phyloP scores from a whole-genome alignment of 768 basidiomycete species.

The Hypholoma fasciculare region DNA sequence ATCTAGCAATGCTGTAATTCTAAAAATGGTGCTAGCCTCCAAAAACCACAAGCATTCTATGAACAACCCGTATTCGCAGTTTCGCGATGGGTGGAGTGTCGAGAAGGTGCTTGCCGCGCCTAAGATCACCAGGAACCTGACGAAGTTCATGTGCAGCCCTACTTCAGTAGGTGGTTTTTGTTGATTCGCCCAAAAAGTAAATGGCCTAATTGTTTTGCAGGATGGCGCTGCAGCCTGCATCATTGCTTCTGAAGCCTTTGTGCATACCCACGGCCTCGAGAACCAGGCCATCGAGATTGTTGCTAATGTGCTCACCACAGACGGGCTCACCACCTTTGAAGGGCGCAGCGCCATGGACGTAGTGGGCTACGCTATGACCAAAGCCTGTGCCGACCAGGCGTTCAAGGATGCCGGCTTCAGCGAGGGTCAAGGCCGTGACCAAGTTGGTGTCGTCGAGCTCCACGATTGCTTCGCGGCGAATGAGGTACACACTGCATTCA shows the following conservation, averaged over 20 bases:
- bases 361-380: conserved; percentile 80
- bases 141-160: conserved; percentile 87
- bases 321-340: conserved; percentile 64
- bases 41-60: conserved; percentile 85
- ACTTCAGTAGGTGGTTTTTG: conserved; percentile 54
- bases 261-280: conserved; percentile 67
- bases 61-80: conserved; percentile 87
- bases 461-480: conserved; percentile 88
- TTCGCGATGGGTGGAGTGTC: conserved; percentile 73
- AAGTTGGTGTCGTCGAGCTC: conserved; percentile 83
- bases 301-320: conserved; percentile 64
- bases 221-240: conserved; percentile 79
- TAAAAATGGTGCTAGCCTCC: conserved; percentile 45
- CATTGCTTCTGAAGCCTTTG: conserved; percentile 78
- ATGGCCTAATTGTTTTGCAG: conserved; percentile 29
- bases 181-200: not conserved
- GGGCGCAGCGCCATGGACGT: conserved; percentile 74
- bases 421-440: conserved; percentile 61
- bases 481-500: conserved; percentile 48
- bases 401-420: conserved; percentile 72
- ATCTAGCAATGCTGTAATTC: not conserved
- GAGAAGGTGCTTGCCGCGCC: conserved; percentile 68
- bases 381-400: conserved; percentile 63
- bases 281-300: conserved; percentile 89
- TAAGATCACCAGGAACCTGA: conserved; percentile 71